phyloP scores from a whole-genome alignment of 129 eudicot species.

The Cynara cardunculus region DNA sequence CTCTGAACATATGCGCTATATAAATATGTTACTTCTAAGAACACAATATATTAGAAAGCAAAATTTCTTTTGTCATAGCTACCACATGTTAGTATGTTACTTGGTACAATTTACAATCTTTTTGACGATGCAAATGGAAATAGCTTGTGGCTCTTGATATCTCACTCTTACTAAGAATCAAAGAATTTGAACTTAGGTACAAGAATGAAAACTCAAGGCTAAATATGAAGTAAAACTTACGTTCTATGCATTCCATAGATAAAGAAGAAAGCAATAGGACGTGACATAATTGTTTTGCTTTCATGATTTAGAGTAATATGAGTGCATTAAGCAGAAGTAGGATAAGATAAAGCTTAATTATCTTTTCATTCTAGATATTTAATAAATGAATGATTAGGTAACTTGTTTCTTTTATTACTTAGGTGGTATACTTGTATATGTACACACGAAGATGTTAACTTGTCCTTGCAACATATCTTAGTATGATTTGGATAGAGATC shows the following conservation, averaged over 20 bases:
- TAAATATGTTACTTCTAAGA: slow-evolving; percentile 2
- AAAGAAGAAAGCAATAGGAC: neutral
- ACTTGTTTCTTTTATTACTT: neutral
- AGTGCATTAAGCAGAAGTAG: neutral
- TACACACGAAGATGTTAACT: neutral
- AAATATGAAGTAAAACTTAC: neutral
- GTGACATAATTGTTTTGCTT: neutral
- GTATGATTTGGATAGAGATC: neutral
- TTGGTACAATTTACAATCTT: neutral
- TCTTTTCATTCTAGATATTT: neutral
- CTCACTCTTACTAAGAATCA: neutral
- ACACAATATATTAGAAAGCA: neutral
- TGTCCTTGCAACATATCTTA: neutral
- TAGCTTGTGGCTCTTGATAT: neutral
- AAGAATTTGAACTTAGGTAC: slow-evolving; percentile 1
- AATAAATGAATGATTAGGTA: neutral
- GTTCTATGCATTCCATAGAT: neutral
- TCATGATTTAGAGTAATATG: neutral
- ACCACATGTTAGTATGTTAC: neutral
- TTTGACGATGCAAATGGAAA: neutral
- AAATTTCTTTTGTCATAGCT: neutral
- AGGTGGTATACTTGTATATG: neutral
- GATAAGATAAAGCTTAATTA: neutral
- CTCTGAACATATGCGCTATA: neutral
- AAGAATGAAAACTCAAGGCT: neutral